phyloP scores from a whole-genome alignment of 148 eudicot genomes.

The Rhododendron ovatum region DNA sequence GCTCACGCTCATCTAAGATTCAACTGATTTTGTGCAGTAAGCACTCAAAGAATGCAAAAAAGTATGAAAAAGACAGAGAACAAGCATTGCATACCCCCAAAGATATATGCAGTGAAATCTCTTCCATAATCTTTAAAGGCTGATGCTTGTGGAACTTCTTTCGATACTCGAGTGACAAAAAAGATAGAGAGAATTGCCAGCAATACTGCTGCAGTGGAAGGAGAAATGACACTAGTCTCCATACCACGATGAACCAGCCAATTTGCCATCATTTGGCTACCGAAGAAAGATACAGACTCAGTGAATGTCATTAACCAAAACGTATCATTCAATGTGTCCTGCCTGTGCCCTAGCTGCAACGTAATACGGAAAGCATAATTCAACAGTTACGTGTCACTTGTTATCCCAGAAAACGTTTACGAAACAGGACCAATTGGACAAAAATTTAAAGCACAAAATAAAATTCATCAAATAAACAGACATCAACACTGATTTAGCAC shows the following conservation, averaged over 20 bases:
- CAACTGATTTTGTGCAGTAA: neutral
- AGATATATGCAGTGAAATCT: constrained; percentile 40
- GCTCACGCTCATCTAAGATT: neutral
- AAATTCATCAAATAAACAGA: neutral
- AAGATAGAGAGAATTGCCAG: constrained; percentile 52
- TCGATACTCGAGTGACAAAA: constrained; percentile 36
- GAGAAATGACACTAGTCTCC: constrained; percentile 35
- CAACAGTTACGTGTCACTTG: neutral
- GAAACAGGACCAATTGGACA: neutral
- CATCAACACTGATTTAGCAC: neutral
- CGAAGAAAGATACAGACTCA: constrained; percentile 62
- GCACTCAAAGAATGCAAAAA: neutral
- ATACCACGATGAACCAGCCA: constrained; percentile 45
- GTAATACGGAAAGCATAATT: neutral
- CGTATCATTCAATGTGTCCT: constrained; percentile 76
- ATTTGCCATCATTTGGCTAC: constrained; percentile 75
- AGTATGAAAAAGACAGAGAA: neutral
- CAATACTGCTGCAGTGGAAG: constrained; percentile 40
- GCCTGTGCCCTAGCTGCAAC: constrained; percentile 79
- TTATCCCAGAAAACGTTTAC: neutral
- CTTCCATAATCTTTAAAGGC: constrained; percentile 45
- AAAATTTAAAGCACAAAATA: neutral
- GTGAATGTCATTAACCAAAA: constrained; percentile 85
- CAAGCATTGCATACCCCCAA: constrained; percentile 40
- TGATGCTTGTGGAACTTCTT: constrained; percentile 45